Conservation (phyloP, 2,329 filamentous ascomycete genomes). For the Apiospora hydei region DNA sequence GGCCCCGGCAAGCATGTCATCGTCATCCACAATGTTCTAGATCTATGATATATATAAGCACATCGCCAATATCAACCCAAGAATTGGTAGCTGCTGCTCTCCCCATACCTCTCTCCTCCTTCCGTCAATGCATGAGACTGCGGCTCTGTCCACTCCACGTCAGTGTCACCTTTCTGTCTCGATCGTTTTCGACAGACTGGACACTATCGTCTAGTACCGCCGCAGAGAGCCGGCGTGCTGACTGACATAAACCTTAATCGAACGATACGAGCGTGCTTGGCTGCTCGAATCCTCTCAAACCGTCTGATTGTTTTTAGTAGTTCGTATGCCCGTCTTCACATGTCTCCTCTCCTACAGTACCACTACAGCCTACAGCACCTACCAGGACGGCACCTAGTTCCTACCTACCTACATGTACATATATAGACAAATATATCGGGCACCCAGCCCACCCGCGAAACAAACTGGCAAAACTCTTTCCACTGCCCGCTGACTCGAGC, state of each 20-base stretch:
- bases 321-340: neutral
- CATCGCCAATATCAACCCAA: neutral
- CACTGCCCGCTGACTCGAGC: neutral
- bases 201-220: neutral
- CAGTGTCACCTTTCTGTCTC: neutral
- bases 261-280: neutral
- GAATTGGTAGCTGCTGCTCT: neutral
- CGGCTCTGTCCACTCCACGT: neutral
- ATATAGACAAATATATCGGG: conserved; percentile 11
- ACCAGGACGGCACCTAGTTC: neutral
- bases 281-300: conserved; percentile 10
- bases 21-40: conserved; percentile 13
- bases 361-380: neutral
- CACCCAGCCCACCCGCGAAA: conserved; percentile 16
- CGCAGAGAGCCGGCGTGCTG: conserved; percentile 12
- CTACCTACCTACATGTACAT: neutral
- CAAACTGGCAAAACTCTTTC: conserved; percentile 20
- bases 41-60: conserved; percentile 15
- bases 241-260: conserved; percentile 20
- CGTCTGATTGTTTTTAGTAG: neutral
- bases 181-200: neutral
- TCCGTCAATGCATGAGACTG: conserved; percentile 5
- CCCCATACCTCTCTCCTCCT: neutral
- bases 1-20: neutral
- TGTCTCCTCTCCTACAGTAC: neutral